Conservation (phyloP, 2,329 filamentous ascomycete genomes). For the Epichloe brachyelytri region DNA sequence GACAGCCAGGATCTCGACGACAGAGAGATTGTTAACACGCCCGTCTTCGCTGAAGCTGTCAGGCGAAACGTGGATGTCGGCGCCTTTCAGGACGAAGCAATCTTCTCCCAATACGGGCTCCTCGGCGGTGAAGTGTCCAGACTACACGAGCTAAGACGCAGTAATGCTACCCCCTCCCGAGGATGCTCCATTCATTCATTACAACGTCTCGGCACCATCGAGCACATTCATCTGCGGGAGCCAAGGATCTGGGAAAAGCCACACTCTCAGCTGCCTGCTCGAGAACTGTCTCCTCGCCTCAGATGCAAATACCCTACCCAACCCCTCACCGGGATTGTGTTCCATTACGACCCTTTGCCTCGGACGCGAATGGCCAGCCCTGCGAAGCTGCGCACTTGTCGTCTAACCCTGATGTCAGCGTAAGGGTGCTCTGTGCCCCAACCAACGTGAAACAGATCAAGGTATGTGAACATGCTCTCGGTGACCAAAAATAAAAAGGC, state of each 20-base stretch:
- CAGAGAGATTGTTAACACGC: constrained; percentile 6
- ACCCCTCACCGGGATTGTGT: constrained; percentile 46
- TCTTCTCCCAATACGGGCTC: constrained; percentile 11
- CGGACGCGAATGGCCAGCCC: constrained; percentile 32
- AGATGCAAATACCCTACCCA: constrained; percentile 29
- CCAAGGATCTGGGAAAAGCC: constrained; percentile 52
- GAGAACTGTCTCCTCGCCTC: constrained; percentile 43
- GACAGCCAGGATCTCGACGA: constrained; percentile 1
- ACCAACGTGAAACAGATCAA: constrained; percentile 33
- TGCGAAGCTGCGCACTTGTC: constrained; percentile 49
- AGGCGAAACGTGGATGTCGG: not conserved
- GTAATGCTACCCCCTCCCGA: not conserved
- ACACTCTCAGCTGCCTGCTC: constrained; percentile 41
- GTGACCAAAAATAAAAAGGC: not conserved
- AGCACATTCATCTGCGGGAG: constrained; percentile 52
- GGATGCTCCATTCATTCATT: constrained; percentile 23
- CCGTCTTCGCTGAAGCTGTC: constrained; percentile 10
- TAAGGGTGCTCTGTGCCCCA: constrained; percentile 40
- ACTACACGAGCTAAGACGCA: not conserved
- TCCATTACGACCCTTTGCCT: constrained; percentile 50
- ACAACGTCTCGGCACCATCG: constrained; percentile 37
- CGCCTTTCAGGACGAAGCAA: not conserved
- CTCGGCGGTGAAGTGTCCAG: constrained; percentile 7
- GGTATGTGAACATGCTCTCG: constrained; percentile 8
- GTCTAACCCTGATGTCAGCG: constrained; percentile 27